phyloP scores from a whole-genome alignment of 1,284 basidiomycete species.

The Rhodotorula sp. region DNA sequence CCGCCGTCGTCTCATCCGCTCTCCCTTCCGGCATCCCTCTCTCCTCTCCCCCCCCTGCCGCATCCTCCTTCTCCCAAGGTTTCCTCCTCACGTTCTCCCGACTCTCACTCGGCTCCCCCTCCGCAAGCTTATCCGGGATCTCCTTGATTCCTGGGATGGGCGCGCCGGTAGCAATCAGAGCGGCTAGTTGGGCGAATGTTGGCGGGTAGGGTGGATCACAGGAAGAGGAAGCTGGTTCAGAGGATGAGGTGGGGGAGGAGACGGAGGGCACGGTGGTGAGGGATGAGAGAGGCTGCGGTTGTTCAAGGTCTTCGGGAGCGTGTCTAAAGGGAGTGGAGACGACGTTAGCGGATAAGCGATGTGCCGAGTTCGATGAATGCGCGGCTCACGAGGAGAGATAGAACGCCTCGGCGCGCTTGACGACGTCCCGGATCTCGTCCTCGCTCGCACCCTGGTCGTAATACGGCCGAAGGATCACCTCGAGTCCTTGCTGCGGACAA shows the following conservation, averaged over 20 bases:
- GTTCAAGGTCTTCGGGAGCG: neutral
- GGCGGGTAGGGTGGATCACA: slow-evolving; percentile 39
- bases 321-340: too few species aligned
- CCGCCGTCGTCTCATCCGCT: neutral
- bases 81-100: slow-evolving; percentile 23
- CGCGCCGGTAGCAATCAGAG: slow-evolving; percentile 39
- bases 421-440: slow-evolving; percentile 34
- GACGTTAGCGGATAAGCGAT: too few species aligned
- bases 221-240: slow-evolving; percentile 1
- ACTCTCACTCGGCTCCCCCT: slow-evolving; percentile 29
- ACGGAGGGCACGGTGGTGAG: neutral
- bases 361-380: too few species aligned
- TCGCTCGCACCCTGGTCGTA: slow-evolving; percentile 20
- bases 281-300: neutral
- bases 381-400: slow-evolving; percentile 24
- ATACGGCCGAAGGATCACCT: slow-evolving; percentile 33
- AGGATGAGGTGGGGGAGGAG: neutral
- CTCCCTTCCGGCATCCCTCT: neutral
- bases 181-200: slow-evolving; percentile 41
- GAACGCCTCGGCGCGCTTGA: slow-evolving; percentile 37
- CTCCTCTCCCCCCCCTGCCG: neutral
- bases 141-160: slow-evolving; percentile 42
- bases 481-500: slow-evolving; percentile 28
- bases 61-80: slow-evolving; percentile 39
- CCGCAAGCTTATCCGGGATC: slow-evolving; percentile 40